phyloP scores from a whole-genome alignment of 768 basidiomycete genomes.

The Mycena metata region DNA sequence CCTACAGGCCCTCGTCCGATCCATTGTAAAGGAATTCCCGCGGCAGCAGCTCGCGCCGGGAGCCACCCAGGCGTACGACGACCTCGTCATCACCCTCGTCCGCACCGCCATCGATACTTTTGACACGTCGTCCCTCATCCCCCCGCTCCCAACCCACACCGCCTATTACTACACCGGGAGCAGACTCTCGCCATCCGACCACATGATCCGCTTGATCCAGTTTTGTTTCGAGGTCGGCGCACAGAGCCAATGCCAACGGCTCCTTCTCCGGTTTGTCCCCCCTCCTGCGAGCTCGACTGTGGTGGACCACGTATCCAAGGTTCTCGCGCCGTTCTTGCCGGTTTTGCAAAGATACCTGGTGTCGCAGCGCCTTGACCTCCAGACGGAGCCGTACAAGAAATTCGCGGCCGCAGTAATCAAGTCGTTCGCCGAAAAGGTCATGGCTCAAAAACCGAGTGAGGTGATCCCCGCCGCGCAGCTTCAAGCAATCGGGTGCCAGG shows the following conservation, averaged over 20 bases:
- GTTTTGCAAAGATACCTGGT: constrained; percentile 11
- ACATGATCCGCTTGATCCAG: constrained; percentile 22
- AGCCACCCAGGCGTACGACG: not conserved
- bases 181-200: too few species aligned
- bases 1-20: constrained; percentile 10
- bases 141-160: too few species aligned
- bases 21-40: constrained; percentile 15
- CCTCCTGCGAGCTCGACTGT: constrained; percentile 2
- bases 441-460: not conserved
- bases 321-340: constrained; percentile 30
- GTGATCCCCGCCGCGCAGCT: too few species aligned
- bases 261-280: constrained; percentile 9
- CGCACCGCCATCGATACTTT: constrained; percentile 13
- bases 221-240: constrained; percentile 32
- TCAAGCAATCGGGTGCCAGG: not conserved
- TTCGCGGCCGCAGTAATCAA: constrained; percentile 23
- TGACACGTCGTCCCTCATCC: not conserved
- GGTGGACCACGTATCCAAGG: constrained; percentile 8
- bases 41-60: not conserved
- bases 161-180: too few species aligned
- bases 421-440: constrained; percentile 25
- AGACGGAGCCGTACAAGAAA: constrained; percentile 16
- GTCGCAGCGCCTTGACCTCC: not conserved
- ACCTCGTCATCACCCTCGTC: not conserved
- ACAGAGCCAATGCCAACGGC: not conserved